Conservation (phyloP, 306 rosid species). For the Neltuma alba region DNA sequence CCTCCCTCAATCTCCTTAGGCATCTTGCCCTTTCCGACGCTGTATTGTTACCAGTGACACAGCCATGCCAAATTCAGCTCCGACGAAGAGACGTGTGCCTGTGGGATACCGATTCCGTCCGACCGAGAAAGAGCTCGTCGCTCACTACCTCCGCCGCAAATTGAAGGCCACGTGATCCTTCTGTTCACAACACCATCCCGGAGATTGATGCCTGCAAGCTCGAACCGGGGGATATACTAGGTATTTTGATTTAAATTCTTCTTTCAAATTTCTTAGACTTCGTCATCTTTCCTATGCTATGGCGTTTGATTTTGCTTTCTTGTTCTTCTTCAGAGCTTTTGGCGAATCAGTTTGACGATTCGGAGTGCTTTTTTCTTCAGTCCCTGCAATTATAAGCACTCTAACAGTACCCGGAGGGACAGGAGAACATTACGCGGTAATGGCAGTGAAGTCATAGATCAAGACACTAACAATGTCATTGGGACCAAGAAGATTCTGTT, state of each 20-base stretch:
- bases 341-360: too few species aligned
- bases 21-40: too few species aligned
- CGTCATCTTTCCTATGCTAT: neutral
- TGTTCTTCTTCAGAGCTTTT: neutral
- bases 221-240: conserved; percentile 55
- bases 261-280: too few species aligned
- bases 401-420: conserved; percentile 10
- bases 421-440: conserved; percentile 48
- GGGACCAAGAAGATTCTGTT: too few species aligned
- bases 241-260: neutral
- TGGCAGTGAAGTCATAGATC: neutral
- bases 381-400: too few species aligned
- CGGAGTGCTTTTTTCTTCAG: too few species aligned
- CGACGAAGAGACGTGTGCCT: conserved; percentile 9
- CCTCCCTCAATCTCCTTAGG: too few species aligned
- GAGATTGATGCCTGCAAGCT: neutral
- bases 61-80: too few species aligned
- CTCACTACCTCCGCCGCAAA: neutral
- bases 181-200: conserved; percentile 20
- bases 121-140: conserved; percentile 51
- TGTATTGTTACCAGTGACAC: too few species aligned
- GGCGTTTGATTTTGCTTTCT: too few species aligned
- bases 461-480: neutral
- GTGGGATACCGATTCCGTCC: conserved; percentile 68
- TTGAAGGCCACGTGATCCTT: conserved; percentile 26